phyloP scores from a whole-genome alignment of 306 rosid species.

The Lupinus albus region DNA sequence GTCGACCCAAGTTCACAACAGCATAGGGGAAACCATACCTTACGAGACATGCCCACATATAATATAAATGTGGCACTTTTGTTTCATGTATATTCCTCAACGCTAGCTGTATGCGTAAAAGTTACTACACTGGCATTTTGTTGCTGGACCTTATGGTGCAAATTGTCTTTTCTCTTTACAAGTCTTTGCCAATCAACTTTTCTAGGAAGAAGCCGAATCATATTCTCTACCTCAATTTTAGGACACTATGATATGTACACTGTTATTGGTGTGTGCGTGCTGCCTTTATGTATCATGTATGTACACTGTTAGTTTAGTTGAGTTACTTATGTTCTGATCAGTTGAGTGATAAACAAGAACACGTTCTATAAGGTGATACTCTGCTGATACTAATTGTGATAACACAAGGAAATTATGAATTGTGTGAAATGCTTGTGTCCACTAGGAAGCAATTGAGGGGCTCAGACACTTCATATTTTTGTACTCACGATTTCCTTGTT shows the following conservation, averaged over 20 bases:
- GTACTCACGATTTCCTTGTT: slow-evolving; percentile 24
- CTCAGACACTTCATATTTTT: neutral
- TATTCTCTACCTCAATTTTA: slow-evolving; percentile 26
- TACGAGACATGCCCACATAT: slow-evolving; percentile 26
- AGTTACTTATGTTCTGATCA: slow-evolving; percentile 11
- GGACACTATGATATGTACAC: neutral
- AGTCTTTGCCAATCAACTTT: neutral
- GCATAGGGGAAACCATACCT: slow-evolving; percentile 20
- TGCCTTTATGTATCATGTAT: neutral
- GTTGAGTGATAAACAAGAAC: slow-evolving; percentile 21
- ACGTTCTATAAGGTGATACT: slow-evolving; percentile 16
- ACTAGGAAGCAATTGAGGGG: neutral
- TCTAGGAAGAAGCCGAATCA: neutral
- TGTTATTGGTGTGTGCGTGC: neutral
- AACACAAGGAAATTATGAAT: slow-evolving; percentile 2
- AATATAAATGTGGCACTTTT: slow-evolving; percentile 9
- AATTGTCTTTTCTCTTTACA: neutral
- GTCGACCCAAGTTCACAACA: slow-evolving; percentile 2
- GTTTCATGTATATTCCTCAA: slow-evolving; percentile 25
- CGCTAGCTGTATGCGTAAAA: neutral
- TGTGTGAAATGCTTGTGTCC: slow-evolving; percentile 4
- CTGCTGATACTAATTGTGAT: slow-evolving; percentile 6
- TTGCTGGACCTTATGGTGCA: neutral
- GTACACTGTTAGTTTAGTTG: neutral
- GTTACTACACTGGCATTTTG: slow-evolving; percentile 15